Evolutionary conservation across 108 stramenopile species (phyloP), one percentile per base, ranked within the genome.

Genomic region (Epithemia pelagica): DNA sequence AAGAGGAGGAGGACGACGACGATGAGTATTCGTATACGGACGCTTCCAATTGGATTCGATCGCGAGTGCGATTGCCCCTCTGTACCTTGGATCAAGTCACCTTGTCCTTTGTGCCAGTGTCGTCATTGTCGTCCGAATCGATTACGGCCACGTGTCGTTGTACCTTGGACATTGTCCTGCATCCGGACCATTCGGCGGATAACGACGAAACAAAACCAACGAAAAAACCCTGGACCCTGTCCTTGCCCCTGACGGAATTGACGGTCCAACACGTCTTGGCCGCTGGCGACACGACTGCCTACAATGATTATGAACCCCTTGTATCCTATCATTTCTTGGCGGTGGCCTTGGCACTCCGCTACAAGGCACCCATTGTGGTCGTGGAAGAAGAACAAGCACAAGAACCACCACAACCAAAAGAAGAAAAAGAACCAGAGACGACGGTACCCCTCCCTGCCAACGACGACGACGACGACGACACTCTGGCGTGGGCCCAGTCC

Each of bases 321-420:
- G 52, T 68, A 20, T 70, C 73, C 8, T 51, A 28, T 15, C 21
- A 61, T 19, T 80, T 80, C 54, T 67, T 64, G 33, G 54, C 59
- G 22, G 21, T 80, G 19, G 79, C 75, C 24, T 55, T 80, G 28
- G 79, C 79, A 0, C 67, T 80, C 30, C 68, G 79, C 23, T 80
- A 80, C 68, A 69, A 66, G 68, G 71, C 79, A 22, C 79, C 79
- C 18, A 74, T 80, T 64, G 70, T 74, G 0, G 37, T 46, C 5
- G 37, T 46, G 5, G 37, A 15, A 15, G 37, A 37, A 66, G 64
- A 2, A 23, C 5, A 19, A n/a, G 2, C 20, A 59, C 23, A 55
- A 2, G 32, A 54, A 59, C 58, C 19, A 52, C 32, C 26, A 28
- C 54, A 56, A 68, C 22, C 10, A 5, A 5, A 15, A 53, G 55